Evolutionary conservation across 345 rosid species (phyloP).

Genomic region (Turritis glabra): DNA sequence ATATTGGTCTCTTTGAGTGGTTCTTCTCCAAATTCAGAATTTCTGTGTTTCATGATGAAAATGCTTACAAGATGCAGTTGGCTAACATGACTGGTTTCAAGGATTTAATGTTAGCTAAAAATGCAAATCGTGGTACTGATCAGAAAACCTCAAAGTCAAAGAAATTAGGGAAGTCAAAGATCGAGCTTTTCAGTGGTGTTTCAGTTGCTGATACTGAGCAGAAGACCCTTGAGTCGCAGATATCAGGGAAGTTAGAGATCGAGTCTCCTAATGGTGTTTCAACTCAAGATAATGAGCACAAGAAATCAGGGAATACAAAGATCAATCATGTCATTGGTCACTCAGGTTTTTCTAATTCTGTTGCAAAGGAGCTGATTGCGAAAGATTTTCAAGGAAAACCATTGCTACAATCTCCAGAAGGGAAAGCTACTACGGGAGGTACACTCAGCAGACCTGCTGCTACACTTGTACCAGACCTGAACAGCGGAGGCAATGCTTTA

Average conservation of each 20-base stretch:
- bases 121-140: conserved; percentile 12
- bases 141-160: conserved; percentile 44
- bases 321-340: conserved; percentile 11
- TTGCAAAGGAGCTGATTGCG: conserved; percentile 27
- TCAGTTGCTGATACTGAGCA: conserved; percentile 43
- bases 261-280: conserved; percentile 42
- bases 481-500: conserved; percentile 40
- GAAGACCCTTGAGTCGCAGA: conserved; percentile 22
- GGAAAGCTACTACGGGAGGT: conserved; percentile 18
- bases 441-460: conserved; percentile 29
- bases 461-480: conserved; percentile 59
- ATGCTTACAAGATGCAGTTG: conserved; percentile 57
- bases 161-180: conserved; percentile 40
- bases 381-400: conserved; percentile 33
- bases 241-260: conserved; percentile 2
- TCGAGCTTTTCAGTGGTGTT: conserved; percentile 42
- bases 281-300: conserved; percentile 39
- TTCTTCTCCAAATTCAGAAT: conserved; percentile 85
- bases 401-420: conserved; percentile 24
- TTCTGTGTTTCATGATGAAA: conserved; percentile 63
- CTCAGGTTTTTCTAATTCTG: conserved; percentile 16
- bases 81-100: conserved; percentile 50
- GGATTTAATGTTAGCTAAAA: conserved; percentile 35
- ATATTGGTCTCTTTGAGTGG: conserved; percentile 57
- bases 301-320: conserved; percentile 4